phyloP scores from a whole-genome alignment of 2,329 filamentous ascomycete species.

The Diaporthe citriasiana region DNA sequence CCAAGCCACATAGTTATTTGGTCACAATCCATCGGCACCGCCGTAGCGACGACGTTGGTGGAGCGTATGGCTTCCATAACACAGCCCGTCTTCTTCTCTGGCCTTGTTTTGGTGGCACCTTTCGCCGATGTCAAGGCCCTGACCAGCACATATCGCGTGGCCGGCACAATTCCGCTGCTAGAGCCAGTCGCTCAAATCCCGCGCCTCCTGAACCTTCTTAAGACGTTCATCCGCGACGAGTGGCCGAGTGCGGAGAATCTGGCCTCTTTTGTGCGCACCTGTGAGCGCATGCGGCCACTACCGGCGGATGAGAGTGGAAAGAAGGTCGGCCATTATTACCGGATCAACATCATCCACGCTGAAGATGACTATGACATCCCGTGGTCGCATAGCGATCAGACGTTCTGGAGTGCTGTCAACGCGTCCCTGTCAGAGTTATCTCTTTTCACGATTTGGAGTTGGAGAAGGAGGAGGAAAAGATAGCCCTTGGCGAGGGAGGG shows the following conservation, averaged over 20 bases:
- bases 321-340: not conserved
- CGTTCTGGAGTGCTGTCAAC: slow-evolving; percentile 70
- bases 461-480: slow-evolving; percentile 56
- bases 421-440: slow-evolving; percentile 57
- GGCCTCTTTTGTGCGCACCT: slow-evolving; percentile 50
- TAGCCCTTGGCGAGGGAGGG: slow-evolving; percentile 62
- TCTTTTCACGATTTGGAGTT: slow-evolving; percentile 60
- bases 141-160: slow-evolving; percentile 70
- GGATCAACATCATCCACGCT: slow-evolving; percentile 59
- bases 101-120: slow-evolving; percentile 68
- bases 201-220: slow-evolving; percentile 59
- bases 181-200: slow-evolving; percentile 65
- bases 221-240: slow-evolving; percentile 50
- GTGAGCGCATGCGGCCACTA: slow-evolving; percentile 53
- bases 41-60: slow-evolving; percentile 50
- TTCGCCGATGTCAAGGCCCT: slow-evolving; percentile 68
- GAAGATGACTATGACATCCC: slow-evolving; percentile 68
- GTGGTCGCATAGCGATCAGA: slow-evolving; percentile 61
- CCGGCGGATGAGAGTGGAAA: not conserved
- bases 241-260: slow-evolving; percentile 65
- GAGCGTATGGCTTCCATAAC: slow-evolving; percentile 49
- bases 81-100: slow-evolving; percentile 63
- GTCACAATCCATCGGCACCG: slow-evolving; percentile 71
- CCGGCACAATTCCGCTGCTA: slow-evolving; percentile 67
- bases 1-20: slow-evolving; percentile 69